These are phyloP conservation scores for Citrus inodora DNA, from an alignment of 345 rosid species.

Conservation along the genomic window DNA sequence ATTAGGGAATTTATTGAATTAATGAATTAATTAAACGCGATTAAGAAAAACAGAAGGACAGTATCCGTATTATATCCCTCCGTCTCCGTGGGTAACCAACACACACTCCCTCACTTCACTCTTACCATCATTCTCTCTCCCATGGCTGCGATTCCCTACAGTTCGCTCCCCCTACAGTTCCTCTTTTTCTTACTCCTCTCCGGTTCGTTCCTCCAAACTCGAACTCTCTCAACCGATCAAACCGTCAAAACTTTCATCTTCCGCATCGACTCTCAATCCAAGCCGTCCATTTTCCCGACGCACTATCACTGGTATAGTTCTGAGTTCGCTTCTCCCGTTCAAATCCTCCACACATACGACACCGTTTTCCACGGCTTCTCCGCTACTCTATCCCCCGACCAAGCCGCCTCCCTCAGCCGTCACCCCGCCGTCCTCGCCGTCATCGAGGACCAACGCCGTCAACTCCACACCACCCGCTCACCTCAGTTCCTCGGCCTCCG, in stretches of 20 bases:
- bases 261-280: constrained; percentile 63
- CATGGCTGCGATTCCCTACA: constrained; percentile 22
- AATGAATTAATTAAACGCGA: neutral
- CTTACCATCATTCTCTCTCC: neutral
- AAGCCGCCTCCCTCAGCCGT: constrained; percentile 41
- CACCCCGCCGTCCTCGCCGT: constrained; percentile 72
- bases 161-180: constrained; percentile 17
- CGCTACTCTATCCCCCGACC: constrained; percentile 44
- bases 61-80: constrained; percentile 14
- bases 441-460: constrained; percentile 62
- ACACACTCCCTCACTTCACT: constrained; percentile 13
- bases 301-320: constrained; percentile 83
- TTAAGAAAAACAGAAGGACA: neutral
- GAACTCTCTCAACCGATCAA: constrained; percentile 20
- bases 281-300: constrained; percentile 78
- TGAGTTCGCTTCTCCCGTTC: constrained; percentile 57
- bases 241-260: constrained; percentile 59
- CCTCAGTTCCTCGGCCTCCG: constrained; percentile 84
- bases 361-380: constrained; percentile 96
- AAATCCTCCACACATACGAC: constrained; percentile 76
- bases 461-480: constrained; percentile 84
- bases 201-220: neutral
- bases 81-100: constrained; percentile 16
- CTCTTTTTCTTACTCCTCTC: constrained; percentile 10
- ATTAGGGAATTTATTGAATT: neutral